phyloP scores from a whole-genome alignment of 305 asterid species.

The Striga hermonthica region DNA sequence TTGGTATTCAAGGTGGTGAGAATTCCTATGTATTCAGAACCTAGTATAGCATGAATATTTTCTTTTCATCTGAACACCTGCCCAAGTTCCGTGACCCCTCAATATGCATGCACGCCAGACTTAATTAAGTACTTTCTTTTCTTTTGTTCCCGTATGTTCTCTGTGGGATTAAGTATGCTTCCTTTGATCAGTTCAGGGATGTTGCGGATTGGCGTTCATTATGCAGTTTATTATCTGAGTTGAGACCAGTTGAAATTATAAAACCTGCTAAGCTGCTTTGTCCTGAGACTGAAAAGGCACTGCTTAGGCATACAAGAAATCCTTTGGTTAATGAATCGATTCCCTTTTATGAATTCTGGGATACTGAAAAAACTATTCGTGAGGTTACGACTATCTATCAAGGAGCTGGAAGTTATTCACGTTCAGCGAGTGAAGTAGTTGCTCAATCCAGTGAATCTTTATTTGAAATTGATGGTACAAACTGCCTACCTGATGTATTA shows the following conservation, averaged over 20 bases:
- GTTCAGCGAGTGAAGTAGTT: constrained; percentile 35
- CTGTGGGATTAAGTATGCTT: constrained; percentile 34
- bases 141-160: constrained; percentile 25
- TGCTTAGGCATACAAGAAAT: constrained; percentile 71
- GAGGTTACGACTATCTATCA: constrained; percentile 59
- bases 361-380: constrained; percentile 71
- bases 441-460: constrained; percentile 36
- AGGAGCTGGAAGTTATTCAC: constrained; percentile 42
- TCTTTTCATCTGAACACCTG: not conserved
- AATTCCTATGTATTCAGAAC: constrained; percentile 19
- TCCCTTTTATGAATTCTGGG: constrained; percentile 93
- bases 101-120: constrained; percentile 17
- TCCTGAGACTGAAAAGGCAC: constrained; percentile 73
- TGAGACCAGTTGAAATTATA: constrained; percentile 91
- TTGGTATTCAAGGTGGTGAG: constrained; percentile 10
- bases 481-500: constrained; percentile 60
- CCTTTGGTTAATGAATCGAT: constrained; percentile 80
- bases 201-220: constrained; percentile 89
- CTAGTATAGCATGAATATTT: not conserved
- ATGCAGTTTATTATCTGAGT: constrained; percentile 79
- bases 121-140: constrained; percentile 27
- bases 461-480: constrained; percentile 36
- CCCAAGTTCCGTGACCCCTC: not conserved
- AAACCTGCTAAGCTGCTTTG: constrained; percentile 90
- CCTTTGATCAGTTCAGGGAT: constrained; percentile 72